Evolutionary conservation across 352 stramenopile species (phyloP).

Genomic region (Pythium dissotocum): DNA sequence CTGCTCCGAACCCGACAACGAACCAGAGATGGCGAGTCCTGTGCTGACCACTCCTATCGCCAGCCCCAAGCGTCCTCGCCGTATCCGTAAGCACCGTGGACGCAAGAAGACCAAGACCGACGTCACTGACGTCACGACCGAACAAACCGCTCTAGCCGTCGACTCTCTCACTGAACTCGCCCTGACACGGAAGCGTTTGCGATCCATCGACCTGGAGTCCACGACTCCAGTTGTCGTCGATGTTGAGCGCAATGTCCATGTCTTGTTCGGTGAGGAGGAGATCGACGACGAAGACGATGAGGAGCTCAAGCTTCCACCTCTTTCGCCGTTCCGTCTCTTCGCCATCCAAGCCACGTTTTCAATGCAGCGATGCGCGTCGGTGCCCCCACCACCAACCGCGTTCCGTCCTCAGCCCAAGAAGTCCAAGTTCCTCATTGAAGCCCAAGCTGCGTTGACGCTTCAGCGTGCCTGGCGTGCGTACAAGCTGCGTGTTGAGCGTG

Average conservation of each 20-base stretch:
- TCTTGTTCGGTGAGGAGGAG: conserved; percentile 27
- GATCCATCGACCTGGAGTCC: conserved; percentile 22
- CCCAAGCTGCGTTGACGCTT: conserved; percentile 18
- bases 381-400: conserved; percentile 18
- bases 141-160: conserved; percentile 13
- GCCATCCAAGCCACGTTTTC: conserved; percentile 1
- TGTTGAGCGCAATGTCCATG: conserved; percentile 29
- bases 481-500: conserved; percentile 9
- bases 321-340: not conserved
- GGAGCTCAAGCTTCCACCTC: not conserved
- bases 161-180: conserved; percentile 13
- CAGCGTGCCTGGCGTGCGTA: conserved; percentile 19
- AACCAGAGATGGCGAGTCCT: conserved; percentile 11
- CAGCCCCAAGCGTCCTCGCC: conserved; percentile 17
- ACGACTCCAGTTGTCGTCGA: conserved; percentile 2
- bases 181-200: conserved; percentile 29
- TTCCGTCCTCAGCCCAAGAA: conserved; percentile 15
- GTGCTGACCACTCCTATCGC: not conserved
- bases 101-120: conserved; percentile 25
- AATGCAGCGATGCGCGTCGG: conserved; percentile 21
- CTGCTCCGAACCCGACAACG: conserved; percentile 8
- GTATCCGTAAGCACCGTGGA: conserved; percentile 6
- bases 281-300: conserved; percentile 28
- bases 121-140: not conserved
- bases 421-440: conserved; percentile 13